These are phyloP conservation scores for Tuber brumale DNA, from an alignment of 495 filamentous ascomycete species.

Conservation along the genomic window DNA sequence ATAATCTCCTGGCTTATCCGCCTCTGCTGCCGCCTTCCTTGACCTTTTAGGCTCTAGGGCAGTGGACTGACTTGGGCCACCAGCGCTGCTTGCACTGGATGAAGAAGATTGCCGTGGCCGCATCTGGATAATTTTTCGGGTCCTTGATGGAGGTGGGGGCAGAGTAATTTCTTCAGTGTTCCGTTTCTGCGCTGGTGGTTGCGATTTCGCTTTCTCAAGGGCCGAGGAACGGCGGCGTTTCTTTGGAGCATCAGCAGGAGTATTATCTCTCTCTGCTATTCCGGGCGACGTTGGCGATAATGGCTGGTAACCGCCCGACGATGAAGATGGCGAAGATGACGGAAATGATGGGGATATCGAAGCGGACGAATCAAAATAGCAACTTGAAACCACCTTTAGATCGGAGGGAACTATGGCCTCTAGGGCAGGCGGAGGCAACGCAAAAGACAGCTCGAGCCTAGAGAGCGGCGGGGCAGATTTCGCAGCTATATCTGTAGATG, in stretches of 20 bases:
- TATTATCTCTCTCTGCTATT: slow-evolving; percentile 45
- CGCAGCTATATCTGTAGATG: slow-evolving; percentile 72
- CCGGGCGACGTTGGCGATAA: slow-evolving; percentile 55
- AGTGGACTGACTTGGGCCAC: slow-evolving; percentile 14
- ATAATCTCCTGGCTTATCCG: slow-evolving; percentile 53
- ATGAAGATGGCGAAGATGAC: slow-evolving; percentile 38
- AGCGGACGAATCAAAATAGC: slow-evolving; percentile 6
- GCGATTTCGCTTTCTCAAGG: slow-evolving; percentile 51
- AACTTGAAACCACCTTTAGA: neutral
- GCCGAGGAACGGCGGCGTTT: slow-evolving; percentile 54
- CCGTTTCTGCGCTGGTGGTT: slow-evolving; percentile 39
- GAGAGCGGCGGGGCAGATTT: slow-evolving; percentile 58
- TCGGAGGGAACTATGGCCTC: slow-evolving; percentile 23
- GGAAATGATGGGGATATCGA: slow-evolving; percentile 24
- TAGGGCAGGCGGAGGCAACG: slow-evolving; percentile 73
- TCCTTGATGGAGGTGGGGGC: slow-evolving; percentile 84
- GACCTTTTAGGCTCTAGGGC: slow-evolving; percentile 44
- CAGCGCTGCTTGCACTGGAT: slow-evolving; percentile 24
- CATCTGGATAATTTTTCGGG: slow-evolving; percentile 98
- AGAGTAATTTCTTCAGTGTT: slow-evolving; percentile 54
- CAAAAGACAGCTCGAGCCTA: slow-evolving; percentile 58
- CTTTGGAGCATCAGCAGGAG: slow-evolving; percentile 45
- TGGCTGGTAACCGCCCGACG: slow-evolving; percentile 49
- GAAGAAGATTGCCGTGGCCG: slow-evolving; percentile 52
- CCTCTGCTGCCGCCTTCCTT: slow-evolving; percentile 50